Percentiles rank a stretch among this genome's conserved stretches.
These are phyloP conservation scores for Colletotrichum sp. DNA, from an alignment of 2,329 filamentous ascomycete genomes.

Conservation along the genomic window DNA sequence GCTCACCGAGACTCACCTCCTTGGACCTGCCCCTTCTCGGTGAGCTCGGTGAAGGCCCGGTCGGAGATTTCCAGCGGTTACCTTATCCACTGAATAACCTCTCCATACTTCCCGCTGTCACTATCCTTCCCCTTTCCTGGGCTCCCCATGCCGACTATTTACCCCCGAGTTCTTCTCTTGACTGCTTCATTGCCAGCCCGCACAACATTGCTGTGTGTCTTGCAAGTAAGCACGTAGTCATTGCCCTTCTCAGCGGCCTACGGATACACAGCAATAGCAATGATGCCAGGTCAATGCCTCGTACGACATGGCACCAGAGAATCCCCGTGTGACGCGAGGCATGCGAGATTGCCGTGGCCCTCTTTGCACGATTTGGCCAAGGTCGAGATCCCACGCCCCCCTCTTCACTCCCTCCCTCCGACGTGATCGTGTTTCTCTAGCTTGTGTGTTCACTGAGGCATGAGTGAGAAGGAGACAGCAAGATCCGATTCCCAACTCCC, in stretches of 20 bases:
- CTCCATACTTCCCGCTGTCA: slow-evolving; percentile 19
- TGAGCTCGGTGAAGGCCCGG: not conserved
- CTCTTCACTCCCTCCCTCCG: not conserved
- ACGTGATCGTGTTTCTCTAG: not conserved
- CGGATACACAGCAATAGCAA: not conserved
- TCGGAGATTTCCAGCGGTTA: not conserved
- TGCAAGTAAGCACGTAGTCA: not conserved
- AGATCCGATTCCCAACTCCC: not conserved
- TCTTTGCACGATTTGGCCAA: not conserved
- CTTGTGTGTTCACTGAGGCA: not conserved
- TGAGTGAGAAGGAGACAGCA: not conserved
- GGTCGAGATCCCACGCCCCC: not conserved
- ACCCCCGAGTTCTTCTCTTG: not conserved
- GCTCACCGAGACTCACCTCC: not conserved
- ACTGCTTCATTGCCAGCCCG: not conserved
- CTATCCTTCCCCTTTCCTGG: not conserved
- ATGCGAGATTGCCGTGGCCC: slow-evolving; percentile 16
- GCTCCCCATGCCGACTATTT: not conserved
- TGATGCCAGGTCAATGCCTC: not conserved
- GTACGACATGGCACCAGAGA: slow-evolving; percentile 13
- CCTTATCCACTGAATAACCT: slow-evolving; percentile 21
- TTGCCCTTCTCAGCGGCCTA: not conserved
- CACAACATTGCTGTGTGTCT: not conserved
- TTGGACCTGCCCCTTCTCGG: not conserved
- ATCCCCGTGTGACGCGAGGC: not conserved